A percentile compares a stretch with the other conserved stretches of the same genome.
These are phyloP conservation scores for Tylopilus vinaceipallidus DNA, from an alignment of 768 basidiomycete species.

Conservation along the genomic window DNA sequence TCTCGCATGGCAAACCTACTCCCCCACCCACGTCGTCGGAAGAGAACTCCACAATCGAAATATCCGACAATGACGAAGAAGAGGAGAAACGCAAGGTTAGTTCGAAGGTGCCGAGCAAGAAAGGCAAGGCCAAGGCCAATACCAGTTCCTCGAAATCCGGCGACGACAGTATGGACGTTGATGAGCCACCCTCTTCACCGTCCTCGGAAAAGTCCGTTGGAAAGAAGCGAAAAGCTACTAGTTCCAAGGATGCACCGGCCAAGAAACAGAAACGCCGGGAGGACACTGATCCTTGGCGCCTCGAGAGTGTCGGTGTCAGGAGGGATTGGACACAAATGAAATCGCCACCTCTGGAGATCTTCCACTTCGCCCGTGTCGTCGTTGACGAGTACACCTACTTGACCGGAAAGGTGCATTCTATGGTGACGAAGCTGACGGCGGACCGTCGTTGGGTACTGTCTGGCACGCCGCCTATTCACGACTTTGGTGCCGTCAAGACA, in stretches of 20 bases:
- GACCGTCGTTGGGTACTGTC: conserved; percentile 94
- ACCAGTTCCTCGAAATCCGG: conserved; percentile 36
- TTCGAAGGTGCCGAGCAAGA: conserved; percentile 21
- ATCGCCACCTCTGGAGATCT: conserved; percentile 86
- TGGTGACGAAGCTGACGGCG: conserved; percentile 74
- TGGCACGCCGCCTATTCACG: conserved; percentile 90
- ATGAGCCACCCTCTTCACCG: conserved; percentile 40
- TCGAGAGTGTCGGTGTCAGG: conserved; percentile 57
- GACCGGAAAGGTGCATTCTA: conserved; percentile 72
- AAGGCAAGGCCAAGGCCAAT: conserved; percentile 22
- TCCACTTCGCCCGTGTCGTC: conserved; percentile 85
- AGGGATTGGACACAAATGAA: conserved; percentile 78
- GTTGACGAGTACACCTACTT: conserved; percentile 96
- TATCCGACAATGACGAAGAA: conserved; percentile 25
- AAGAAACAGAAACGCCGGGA: conserved; percentile 66
- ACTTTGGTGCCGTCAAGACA: conserved; percentile 87
- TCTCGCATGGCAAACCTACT: conserved; percentile 21
- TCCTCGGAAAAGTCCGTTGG: conserved; percentile 36
- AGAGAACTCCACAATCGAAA: conserved; percentile 24
- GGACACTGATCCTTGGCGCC: conserved; percentile 74
- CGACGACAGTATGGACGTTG: conserved; percentile 56
- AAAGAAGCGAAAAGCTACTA: conserved; percentile 45
- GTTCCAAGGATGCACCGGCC: conserved; percentile 32
- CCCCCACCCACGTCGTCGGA: conserved; percentile 34
- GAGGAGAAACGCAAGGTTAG: conserved; percentile 35